These are phyloP conservation scores for Apophysomyces elegans DNA, from an alignment of 371 early-diverging fungal genomes.

Conservation along the genomic window DNA sequence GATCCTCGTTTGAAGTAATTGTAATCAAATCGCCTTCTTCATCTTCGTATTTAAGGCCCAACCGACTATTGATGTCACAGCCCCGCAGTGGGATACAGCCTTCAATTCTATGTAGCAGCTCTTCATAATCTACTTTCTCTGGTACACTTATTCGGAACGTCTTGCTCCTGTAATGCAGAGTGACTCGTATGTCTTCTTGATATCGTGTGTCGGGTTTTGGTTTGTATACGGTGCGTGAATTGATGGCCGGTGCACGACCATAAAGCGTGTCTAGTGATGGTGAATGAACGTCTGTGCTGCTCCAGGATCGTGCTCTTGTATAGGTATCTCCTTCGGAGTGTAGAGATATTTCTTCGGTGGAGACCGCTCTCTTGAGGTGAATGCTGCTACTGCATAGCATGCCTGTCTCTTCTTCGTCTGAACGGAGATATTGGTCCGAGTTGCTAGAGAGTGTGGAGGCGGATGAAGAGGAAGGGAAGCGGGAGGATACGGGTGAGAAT, in stretches of 20 bases:
- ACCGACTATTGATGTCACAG: conserved; percentile 2
- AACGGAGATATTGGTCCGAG: background rate
- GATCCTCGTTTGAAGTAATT: conserved; percentile 88
- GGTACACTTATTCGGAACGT: background rate
- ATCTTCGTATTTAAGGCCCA: conserved; percentile 85
- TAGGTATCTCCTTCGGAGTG: conserved; percentile 1
- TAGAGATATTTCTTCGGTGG: background rate
- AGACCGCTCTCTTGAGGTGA: background rate
- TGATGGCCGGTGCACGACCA: conserved; percentile 2
- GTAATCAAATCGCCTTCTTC: conserved; percentile 90
- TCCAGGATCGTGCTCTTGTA: conserved; percentile 4
- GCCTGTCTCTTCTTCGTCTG: background rate
- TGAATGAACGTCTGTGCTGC: background rate
- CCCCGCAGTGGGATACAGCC: background rate
- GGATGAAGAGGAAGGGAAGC: conserved; percentile 7
- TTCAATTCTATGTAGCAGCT: background rate
- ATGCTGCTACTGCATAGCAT: background rate
- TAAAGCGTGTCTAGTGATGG: background rate
- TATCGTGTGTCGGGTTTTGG: background rate
- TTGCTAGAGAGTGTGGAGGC: conserved; percentile 6
- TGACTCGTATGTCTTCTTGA: background rate
- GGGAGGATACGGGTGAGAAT: conserved; percentile 4
- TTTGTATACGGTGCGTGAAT: background rate
- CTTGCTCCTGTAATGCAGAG: conserved; percentile 1
- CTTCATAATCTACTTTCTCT: background rate